Percentiles rank a stretch among this genome's conserved stretches.
Evolutionary conservation across 495 filamentous ascomycete genomes (phyloP).

Genomic region (Cladorrhinum samala): DNA sequence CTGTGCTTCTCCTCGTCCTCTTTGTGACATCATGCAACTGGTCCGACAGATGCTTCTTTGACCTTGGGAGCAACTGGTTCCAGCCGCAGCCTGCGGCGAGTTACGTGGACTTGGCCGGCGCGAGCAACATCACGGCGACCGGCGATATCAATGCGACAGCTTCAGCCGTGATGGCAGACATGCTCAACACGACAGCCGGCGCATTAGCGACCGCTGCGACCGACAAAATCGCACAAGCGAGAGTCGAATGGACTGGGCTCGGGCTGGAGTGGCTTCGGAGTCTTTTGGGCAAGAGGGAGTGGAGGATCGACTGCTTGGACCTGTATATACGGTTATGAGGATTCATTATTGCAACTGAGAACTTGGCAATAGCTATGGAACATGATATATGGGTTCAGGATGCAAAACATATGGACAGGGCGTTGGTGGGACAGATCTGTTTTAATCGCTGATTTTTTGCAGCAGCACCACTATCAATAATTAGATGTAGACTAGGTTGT

Average conservation of each 20-base stretch:
- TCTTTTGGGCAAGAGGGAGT: conserved; percentile 67
- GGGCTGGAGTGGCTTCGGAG: conserved; percentile 79
- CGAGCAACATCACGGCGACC: conserved; percentile 23
- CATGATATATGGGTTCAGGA: conserved; percentile 2
- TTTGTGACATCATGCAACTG: conserved; percentile 88
- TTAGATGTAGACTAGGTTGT: too few species aligned
- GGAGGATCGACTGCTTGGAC: conserved; percentile 78
- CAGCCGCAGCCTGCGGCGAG: conserved; percentile 46
- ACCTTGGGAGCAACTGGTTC: conserved; percentile 79
- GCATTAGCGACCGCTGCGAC: conserved; percentile 60
- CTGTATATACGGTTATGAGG: conserved; percentile 63
- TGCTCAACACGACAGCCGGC: conserved; percentile 63
- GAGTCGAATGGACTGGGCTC: conserved; percentile 68
- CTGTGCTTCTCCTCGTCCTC: conserved; percentile 77
- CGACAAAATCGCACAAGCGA: conserved; percentile 52
- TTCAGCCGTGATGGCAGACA: conserved; percentile 44
- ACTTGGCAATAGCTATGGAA: neutral
- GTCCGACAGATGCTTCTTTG: conserved; percentile 85
- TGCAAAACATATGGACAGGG: too few species aligned
- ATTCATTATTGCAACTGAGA: too few species aligned
- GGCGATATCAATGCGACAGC: conserved; percentile 30
- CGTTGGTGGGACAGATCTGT: too few species aligned
- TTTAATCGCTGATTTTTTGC: too few species aligned
- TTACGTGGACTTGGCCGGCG: conserved; percentile 17
- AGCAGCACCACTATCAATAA: too few species aligned